Evolutionary conservation across 2,329 filamentous ascomycete species (phyloP).

Genomic region (Chaetomiaceae sp.): DNA sequence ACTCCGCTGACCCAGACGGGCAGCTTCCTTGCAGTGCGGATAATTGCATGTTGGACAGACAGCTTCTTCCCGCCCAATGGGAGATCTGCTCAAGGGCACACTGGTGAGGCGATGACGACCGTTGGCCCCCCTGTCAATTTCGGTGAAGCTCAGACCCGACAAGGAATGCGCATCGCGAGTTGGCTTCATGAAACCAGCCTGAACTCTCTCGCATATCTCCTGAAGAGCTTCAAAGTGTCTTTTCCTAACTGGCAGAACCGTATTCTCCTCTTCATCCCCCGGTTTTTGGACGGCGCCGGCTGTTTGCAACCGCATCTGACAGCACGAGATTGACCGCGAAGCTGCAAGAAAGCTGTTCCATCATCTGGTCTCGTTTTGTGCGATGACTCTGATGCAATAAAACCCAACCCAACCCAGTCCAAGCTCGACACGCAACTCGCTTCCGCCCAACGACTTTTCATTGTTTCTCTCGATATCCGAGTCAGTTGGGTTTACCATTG

Average conservation of each 20-base stretch:
- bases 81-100: constrained; percentile 3
- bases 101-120: constrained; percentile 8
- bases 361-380: neutral
- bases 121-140: constrained; percentile 12
- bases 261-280: neutral
- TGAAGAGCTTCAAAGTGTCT: too few relatives aligned
- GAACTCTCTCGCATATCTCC: too few relatives aligned
- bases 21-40: too few relatives aligned
- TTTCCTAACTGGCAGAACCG: too few relatives aligned
- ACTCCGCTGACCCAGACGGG: too few relatives aligned
- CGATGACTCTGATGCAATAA: constrained; percentile 6
- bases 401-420: constrained; percentile 17
- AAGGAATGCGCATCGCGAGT: neutral
- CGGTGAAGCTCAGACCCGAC: constrained; percentile 17
- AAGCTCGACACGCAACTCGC: constrained; percentile 12
- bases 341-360: neutral
- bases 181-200: too few relatives aligned
- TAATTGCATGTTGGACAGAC: constrained; percentile 5
- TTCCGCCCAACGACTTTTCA: neutral
- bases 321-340: neutral
- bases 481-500: too few relatives aligned
- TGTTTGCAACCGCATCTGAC: neutral
- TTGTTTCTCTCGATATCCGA: neutral
- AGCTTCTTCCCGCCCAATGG: constrained; percentile 13
- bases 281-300: too few relatives aligned